phyloP scores from a whole-genome alignment of 768 basidiomycete species.

The Trametes punicea region DNA sequence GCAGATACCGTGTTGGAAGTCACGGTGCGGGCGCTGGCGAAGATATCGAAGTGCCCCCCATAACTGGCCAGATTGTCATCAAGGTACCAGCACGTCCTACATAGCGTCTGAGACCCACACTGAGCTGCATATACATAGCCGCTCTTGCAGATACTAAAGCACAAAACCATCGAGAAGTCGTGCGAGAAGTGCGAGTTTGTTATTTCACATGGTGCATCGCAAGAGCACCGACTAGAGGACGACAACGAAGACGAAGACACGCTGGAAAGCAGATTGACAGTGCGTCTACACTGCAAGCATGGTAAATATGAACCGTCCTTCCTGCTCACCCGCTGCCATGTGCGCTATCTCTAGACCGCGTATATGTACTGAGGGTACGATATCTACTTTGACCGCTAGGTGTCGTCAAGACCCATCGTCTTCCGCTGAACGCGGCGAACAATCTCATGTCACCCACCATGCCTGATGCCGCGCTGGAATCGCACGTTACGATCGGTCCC shows the following conservation, averaged over 20 bases:
- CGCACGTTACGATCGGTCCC: slow-evolving; percentile 68
- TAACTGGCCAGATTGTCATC: slow-evolving; percentile 64
- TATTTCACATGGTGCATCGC: slow-evolving; percentile 50
- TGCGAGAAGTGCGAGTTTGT: slow-evolving; percentile 76
- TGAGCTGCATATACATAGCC: slow-evolving; percentile 39
- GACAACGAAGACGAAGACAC: slow-evolving; percentile 51
- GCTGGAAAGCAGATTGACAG: slow-evolving; percentile 66
- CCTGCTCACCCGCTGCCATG: not conserved
- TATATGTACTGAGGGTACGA: slow-evolving; percentile 8
- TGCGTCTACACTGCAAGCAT: slow-evolving; percentile 80
- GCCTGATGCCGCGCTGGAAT: slow-evolving; percentile 57
- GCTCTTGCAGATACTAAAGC: slow-evolving; percentile 70
- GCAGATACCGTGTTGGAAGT: slow-evolving; percentile 50
- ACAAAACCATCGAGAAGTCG: slow-evolving; percentile 69
- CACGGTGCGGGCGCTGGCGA: slow-evolving; percentile 9
- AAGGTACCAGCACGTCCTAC: slow-evolving; percentile 46
- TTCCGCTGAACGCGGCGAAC: slow-evolving; percentile 56
- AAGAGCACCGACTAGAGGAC: not conserved
- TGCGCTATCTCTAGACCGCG: not conserved
- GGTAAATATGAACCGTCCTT: slow-evolving; percentile 41
- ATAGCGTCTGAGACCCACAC: not conserved
- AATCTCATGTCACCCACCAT: slow-evolving; percentile 63
- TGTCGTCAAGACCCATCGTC: slow-evolving; percentile 77
- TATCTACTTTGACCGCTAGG: slow-evolving; percentile 38
- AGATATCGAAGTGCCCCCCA: slow-evolving; percentile 32